Evolutionary conservation across 768 basidiomycete species (phyloP), one percentile per base, ranked within the genome.

Genomic region (Calocybe cyanea): DNA sequence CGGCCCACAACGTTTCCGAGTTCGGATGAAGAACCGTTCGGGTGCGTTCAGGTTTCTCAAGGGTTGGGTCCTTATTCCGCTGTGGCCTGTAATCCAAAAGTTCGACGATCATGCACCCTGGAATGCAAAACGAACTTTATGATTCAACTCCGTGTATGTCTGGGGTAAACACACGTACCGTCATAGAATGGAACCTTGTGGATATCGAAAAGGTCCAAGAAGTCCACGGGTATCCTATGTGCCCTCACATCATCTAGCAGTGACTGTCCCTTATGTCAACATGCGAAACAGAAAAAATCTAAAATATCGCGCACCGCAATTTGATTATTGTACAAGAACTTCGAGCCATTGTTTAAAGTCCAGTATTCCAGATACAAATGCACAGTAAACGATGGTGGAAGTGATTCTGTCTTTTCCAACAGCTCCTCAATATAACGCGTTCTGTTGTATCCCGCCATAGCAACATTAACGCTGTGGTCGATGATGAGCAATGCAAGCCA

Each of bases 61-160:
- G 72, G 0, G 70, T 58, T n/a, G 76, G 69, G 25, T 87, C 83
- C 46, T 76, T 81, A 43, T 59, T 62, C 57, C 67, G 74, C 44
- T 76, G 72, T 6, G 81, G 79, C 8, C 87, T 75, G 57, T 87
- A 86, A 58, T 92, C 88, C 28, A 85, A 69, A 19, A 92, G 73
- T 59, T 92, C 89, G 1, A 91, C 90, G 48, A 92, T 75, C 77
- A 92, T 81, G 56, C 87, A 89, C 30, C 90, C 90, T 92, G n/a
- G n/a, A n/a, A n/a, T 42, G 4, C 41, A 41, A 33, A 31, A 41
- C 5, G 11, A 28, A n/a, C 31, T 19, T 21, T 48, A 36, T 19
- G 38, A 21, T 42, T 44, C 14, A 41, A 35, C 10, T 19, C 18
- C 20, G 40, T 18, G 37, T 17, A 39, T 21, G 25, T 32, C 21